A percentile compares a stretch with the other conserved stretches of the same genome.
Conservation (phyloP, 805 yeast species). For the Suhomyces sp. region DNA sequence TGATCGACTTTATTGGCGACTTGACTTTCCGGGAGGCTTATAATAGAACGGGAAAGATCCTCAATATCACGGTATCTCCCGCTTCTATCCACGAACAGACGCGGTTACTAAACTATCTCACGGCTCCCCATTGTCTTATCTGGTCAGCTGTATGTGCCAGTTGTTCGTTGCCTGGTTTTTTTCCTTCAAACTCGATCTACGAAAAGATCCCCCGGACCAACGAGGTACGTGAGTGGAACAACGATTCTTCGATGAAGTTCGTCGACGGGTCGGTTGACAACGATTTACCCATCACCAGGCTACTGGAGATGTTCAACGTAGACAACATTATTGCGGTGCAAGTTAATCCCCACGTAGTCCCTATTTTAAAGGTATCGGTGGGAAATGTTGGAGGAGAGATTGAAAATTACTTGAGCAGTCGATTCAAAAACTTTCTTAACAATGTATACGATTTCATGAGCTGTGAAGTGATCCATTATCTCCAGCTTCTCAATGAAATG, state of each 20-base stretch:
- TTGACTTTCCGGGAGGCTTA: conserved; percentile 92
- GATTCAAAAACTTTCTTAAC: conserved; percentile 50
- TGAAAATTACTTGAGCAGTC: conserved; percentile 58
- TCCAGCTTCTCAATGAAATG: conserved; percentile 69
- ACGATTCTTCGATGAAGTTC: conserved; percentile 67
- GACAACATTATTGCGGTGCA: conserved; percentile 97
- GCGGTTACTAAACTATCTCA: conserved; percentile 69
- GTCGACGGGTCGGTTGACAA: conserved; percentile 96
- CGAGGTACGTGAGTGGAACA: conserved; percentile 76
- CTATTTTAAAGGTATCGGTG: conserved; percentile 68
- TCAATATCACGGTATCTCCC: conserved; percentile 91
- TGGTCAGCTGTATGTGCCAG: conserved; percentile 94
- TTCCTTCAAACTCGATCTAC: conserved; percentile 79
- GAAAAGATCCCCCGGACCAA: conserved; percentile 80
- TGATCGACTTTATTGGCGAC: conserved; percentile 79
- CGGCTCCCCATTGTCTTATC: conserved; percentile 76
- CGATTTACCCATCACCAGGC: conserved; percentile 84
- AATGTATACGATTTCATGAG: conserved; percentile 57
- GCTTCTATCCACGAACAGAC: conserved; percentile 92
- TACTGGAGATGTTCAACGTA: conserved; percentile 95
- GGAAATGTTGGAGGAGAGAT: conserved; percentile 68
- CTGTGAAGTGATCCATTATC: conserved; percentile 73
- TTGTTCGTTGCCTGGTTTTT: conserved; percentile 90
- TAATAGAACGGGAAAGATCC: conserved; percentile 87
- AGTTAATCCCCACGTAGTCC: conserved; percentile 95